Evolutionary conservation across 2,329 filamentous ascomycete species (phyloP), one percentile per base, ranked within the genome.

Genomic region (Saccharata proteae): DNA sequence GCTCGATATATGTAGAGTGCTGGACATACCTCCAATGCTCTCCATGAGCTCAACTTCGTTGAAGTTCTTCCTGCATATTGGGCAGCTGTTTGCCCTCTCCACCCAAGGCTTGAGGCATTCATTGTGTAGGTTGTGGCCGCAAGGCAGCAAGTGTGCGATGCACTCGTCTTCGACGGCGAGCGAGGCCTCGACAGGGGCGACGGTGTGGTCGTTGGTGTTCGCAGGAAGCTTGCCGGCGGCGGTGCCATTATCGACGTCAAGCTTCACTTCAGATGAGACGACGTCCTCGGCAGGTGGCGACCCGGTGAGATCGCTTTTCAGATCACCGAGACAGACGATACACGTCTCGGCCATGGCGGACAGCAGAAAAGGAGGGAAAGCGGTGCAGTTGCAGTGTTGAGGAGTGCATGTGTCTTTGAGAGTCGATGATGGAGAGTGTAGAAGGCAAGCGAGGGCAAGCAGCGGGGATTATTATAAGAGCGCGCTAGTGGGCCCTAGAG

Each of bases 81-180:
- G 90, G 57, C 90, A 98, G 53, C 86, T 94, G 59, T 96, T 98
- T 41, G 90, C 88, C 55, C 92, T 80, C 59, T 92, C 83, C 26
- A 88, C 84, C 90, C 90, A 98, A 44, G 85, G 83, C 46, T 80
- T 80, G 44, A 98, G 69, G 57, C 90, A 98, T 31, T 80, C 76
- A 61, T 98, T 79, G 61, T 98, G 90, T 45, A 98, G 67, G 45
- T 86, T 72, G 64, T 98, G 92, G 36, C 83, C 81, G 58, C 90
- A 98, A 27, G 84, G 78, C 38, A 76, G 52, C 16, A 78, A 49
- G 47, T 75, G 71, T 37, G 73, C 74, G 45, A 78, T 68, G 40
- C 62, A 47, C 35, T 69, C 65, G 36, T 65, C 58, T 38, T 69
- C 62, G 45, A 42, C 34, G 28, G 45, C 42, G 43, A 46, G 44